Base-by-base conservation (phyloP, 306 rosid genomes). In the Lablab purpureus region DNA sequence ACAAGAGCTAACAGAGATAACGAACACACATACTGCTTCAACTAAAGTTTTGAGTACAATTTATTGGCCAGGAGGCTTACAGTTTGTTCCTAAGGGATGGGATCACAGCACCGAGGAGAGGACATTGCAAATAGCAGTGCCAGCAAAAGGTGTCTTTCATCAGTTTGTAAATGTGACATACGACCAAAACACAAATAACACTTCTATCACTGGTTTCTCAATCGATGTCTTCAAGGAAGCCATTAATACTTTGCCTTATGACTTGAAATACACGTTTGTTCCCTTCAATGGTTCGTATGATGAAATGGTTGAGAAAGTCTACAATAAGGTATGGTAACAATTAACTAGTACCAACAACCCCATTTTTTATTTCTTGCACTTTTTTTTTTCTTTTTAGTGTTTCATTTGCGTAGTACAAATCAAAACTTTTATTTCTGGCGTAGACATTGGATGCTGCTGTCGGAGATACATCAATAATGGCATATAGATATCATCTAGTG, bases 391-490 rank as follows among this genome's bases (percentile, higher is more conserved):
- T 14, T 49, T 45, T 49, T 13, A 7, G 12, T 10, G 62, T 30
- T 72, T 10, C 32, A 40, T 10, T 1, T 55, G 7, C 49, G 36
- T 7, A 60, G 6, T 28, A 25, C 12, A 23, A 11, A 60, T 19
- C 10, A 28, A 19, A 21, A 27, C 3, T 40, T 18, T 11, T 76
- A 6, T 69, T 47, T 77, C 10, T 83, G 23, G 74, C 28, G 51
- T 71, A 92, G 90, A 73, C 58, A 36, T 40, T 84, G 10, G 93
- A 86, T 82, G 93, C 84, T 51, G 95, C 91, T 12, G 90, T 86
- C 9, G 96, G 97, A 4, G 96, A 90, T 67, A 86, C 81, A 64
- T 71, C 79, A 70, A 84, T 87, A 75, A 32, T 81, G 60, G 85
- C 89, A 18, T 68, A 85, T 21, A 78, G 95, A 60, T 87, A 74